Evolutionary conservation across 176 grass and related monocot species (phyloP), one percentile per base, ranked within the genome.

Genomic region (Phyllostachys edulis): DNA sequence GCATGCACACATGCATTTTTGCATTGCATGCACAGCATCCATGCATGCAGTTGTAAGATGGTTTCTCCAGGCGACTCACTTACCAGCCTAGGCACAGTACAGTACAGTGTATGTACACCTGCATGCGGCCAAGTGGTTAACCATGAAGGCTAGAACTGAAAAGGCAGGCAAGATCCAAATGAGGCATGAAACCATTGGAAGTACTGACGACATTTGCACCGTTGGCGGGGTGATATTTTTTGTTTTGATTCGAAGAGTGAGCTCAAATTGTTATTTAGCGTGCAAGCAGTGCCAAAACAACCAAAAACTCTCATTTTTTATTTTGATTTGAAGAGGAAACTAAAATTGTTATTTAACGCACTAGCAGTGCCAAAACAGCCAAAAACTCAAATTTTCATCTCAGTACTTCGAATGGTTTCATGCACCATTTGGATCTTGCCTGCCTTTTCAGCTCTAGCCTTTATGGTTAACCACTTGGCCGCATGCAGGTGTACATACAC

Each of bases 401-500:
- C 29, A 29, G 42, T 89, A 77, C 62, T 38, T 89, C 71, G 63
- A 71, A 77, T 89, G 56, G 71, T 76, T 89, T 51, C 77, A 85
- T 20, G 27, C 42, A 55, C 56, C 52, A 32, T 54, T 81, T 81
- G 71, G 78, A 82, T 71, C 45, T 71, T 65, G 29, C 71, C 61
- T 51, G 69, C 69, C 40, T 59, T 81, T 67, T 60, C 82, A 80
- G 41, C 66, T 62, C 44, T 61, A 26, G 17, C 24, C 80, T 79
- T 84, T 84, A 20, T 65, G 17, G 51, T 34, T 73, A 54, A 32
- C 29, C 57, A 32, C 32, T 63, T 66, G 46, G 60, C 36, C 42
- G 15, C 37, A 59, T 47, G 24, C 40, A 40, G 54, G 67, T 49
- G 40, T 73, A 62, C 70, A n/a, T n/a, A n/a, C n/a, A n/a, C n/a